Base-by-base conservation (phyloP, 306 rosid species). In the Vigna radiata region DNA sequence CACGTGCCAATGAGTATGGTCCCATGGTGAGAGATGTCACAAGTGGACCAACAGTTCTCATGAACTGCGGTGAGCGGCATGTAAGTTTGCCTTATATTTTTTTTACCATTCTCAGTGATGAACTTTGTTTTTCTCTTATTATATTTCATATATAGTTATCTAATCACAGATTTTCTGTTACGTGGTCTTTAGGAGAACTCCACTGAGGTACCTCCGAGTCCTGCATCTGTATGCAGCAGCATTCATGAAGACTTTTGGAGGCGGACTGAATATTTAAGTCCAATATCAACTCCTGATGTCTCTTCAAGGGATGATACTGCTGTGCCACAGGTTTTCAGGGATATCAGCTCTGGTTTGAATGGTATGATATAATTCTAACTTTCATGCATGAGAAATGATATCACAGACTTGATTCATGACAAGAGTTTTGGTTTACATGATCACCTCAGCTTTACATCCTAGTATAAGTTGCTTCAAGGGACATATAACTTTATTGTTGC, bases 131-230 rank as follows among this genome's bases (percentile, higher is more conserved):
- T 68, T 54, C 48, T 44, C 49, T 19, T 8, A 29, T 80, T 82
- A 21, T 46, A 76, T 77, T 75, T 65, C 65, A 55, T 52, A 64
- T 77, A 29, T 21, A 49, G 25, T 78, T 76, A 29, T 80, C 77
- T 76, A 68, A 77, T 75, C 43, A 47, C 49, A 23, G 3, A 74
- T 82, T 50, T 79, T 66, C 70, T 78, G 37, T 73, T 65, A 49
- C 65, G 21, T 67, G 81, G 71, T 81, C 63, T 70, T 37, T 50
- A 96, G 99, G 99, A 96, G 50, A 96, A 92, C 76, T 92, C 83
- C 82, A 96, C 99, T 36, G 99, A 96, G 91, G 99, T 96, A 52
- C 99, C 99, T 81, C 99, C 99, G 64, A 96, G 99, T 86, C 99
- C 99, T 66, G 99, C 96, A 54, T 96, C 99, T 67, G 89, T 87